Conservation (phyloP, 306 rosid species). For the Fragaria iinumae region DNA sequence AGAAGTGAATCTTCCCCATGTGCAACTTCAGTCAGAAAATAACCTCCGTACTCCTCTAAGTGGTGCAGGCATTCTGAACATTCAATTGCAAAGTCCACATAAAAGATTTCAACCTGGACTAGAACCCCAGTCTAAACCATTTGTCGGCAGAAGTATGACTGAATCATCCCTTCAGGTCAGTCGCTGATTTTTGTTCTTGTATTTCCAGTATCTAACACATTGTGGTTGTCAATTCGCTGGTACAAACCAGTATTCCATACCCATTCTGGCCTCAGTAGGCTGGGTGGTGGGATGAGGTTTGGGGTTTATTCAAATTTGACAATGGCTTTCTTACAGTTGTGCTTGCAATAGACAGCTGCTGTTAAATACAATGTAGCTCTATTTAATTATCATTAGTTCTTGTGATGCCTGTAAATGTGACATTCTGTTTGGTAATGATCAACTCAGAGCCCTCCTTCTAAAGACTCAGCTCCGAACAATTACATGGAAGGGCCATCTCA, state of each 20-base stretch:
- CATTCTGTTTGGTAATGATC: constrained; percentile 34
- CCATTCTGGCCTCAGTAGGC: constrained; percentile 6
- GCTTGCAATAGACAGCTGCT: background rate
- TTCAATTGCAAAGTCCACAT: constrained; percentile 29
- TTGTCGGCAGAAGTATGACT: constrained; percentile 14
- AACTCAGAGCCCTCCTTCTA: constrained; percentile 23
- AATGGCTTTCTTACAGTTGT: constrained; percentile 1
- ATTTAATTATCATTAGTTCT: constrained; percentile 3
- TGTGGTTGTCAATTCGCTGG: constrained; percentile 5
- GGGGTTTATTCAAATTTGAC: constrained; percentile 6
- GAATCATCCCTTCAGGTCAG: constrained; percentile 21
- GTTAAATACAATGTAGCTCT: background rate
- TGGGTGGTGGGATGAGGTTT: background rate
- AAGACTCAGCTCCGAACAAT: constrained; percentile 29
- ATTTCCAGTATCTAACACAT: background rate
- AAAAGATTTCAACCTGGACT: constrained; percentile 24
- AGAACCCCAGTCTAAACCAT: constrained; percentile 14
- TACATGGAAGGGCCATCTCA: constrained; percentile 23
- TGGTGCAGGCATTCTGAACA: constrained; percentile 27
- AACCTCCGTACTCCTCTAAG: constrained; percentile 25
- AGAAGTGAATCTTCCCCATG: constrained; percentile 17
- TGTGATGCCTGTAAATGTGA: constrained; percentile 17
- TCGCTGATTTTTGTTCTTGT: background rate
- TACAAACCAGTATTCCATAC: background rate
- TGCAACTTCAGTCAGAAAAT: constrained; percentile 33